phyloP scores from a whole-genome alignment of 805 yeast species.

The Candida sakaeoensis region DNA sequence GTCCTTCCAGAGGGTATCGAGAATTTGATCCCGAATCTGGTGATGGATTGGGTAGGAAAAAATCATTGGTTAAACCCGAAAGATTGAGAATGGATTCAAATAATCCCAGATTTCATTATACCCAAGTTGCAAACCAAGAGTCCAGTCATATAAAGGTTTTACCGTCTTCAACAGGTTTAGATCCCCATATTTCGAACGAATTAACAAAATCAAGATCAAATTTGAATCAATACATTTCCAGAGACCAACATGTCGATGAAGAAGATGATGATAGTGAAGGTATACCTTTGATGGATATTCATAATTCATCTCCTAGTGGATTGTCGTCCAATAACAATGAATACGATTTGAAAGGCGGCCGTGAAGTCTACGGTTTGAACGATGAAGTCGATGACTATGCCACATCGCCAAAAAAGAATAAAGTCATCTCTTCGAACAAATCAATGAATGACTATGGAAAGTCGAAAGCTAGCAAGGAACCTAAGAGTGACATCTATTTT shows the following conservation, averaged over 20 bases:
- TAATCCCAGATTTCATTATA: slow-evolving; percentile 75
- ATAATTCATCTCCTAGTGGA: slow-evolving; percentile 10
- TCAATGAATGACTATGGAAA: slow-evolving; percentile 1
- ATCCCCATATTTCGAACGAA: slow-evolving; percentile 36
- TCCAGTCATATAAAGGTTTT: slow-evolving; percentile 57
- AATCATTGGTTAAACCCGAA: slow-evolving; percentile 82
- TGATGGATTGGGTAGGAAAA: slow-evolving; percentile 45
- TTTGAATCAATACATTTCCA: not conserved
- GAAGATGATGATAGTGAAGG: slow-evolving; percentile 30
- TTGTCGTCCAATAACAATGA: not conserved
- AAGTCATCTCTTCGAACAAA: slow-evolving; percentile 17
- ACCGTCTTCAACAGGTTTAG: slow-evolving; percentile 72
- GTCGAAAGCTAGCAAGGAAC: slow-evolving; percentile 10
- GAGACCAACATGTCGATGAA: not conserved
- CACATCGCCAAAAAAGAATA: slow-evolving; percentile 19
- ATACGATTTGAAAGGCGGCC: slow-evolving; percentile 28
- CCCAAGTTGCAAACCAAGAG: slow-evolving; percentile 68
- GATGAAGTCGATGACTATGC: slow-evolving; percentile 45
- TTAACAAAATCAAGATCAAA: slow-evolving; percentile 9
- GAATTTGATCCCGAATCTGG: slow-evolving; percentile 43
- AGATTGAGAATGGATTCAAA: slow-evolving; percentile 62
- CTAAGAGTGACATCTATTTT: slow-evolving; percentile 35
- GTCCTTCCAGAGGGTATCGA: slow-evolving; percentile 22
- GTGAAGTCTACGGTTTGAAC: slow-evolving; percentile 56
- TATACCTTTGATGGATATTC: slow-evolving; percentile 42